Evolutionary conservation across 441 rosid genomes (phyloP).

Genomic region (Erysimum pusillum): DNA sequence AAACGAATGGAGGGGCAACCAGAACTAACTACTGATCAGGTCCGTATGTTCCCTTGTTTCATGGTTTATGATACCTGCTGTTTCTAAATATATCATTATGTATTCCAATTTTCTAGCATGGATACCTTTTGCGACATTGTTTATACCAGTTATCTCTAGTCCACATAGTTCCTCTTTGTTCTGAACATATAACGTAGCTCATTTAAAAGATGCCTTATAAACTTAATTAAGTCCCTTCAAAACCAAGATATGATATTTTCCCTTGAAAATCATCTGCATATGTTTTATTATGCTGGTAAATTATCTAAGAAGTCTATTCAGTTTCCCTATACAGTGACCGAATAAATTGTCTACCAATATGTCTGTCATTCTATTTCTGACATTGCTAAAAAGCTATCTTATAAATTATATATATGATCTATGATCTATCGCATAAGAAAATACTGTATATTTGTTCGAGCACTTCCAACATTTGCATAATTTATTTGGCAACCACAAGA

Average conservation of each 20-base stretch:
- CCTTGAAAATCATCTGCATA: not conserved
- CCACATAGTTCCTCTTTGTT: not conserved
- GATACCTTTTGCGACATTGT: constrained; percentile 10
- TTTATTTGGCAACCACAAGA: not conserved
- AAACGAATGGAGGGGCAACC: constrained; percentile 77
- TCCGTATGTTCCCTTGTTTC: constrained; percentile 22
- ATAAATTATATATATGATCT: not conserved
- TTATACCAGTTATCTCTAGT: not conserved
- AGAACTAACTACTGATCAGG: constrained; percentile 78
- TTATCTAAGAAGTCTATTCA: not conserved
- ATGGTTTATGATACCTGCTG: constrained; percentile 18
- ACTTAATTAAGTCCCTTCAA: not conserved
- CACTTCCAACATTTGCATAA: constrained; percentile 5
- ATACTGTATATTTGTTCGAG: not conserved
- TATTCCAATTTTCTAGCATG: constrained; percentile 4
- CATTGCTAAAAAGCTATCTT: not conserved
- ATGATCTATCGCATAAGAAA: not conserved
- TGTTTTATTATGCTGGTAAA: constrained; percentile 6
- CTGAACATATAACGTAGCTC: constrained; percentile 13
- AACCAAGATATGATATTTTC: not conserved
- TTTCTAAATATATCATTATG: not conserved
- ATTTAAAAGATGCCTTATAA: not conserved
- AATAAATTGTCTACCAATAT: constrained; percentile 2
- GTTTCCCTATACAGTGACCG: not conserved
- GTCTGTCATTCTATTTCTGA: not conserved